phyloP scores from a whole-genome alignment of 148 eudicot genomes.

The Silene uniflora region DNA sequence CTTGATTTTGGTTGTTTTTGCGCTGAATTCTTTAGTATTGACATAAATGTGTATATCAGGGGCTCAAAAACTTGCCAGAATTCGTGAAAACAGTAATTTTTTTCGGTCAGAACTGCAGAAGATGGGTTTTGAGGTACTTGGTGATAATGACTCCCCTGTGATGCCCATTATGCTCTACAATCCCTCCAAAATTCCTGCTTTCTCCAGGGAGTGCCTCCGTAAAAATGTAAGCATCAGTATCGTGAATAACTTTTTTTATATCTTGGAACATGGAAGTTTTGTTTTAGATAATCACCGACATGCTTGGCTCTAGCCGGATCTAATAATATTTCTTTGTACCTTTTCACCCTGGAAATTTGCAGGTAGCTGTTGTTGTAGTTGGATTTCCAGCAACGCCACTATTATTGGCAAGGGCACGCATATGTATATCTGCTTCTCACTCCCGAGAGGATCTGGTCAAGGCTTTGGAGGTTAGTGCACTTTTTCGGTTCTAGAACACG shows the following conservation, averaged over 20 bases:
- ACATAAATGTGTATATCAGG: constrained; percentile 34
- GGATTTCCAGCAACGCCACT: constrained; percentile 97
- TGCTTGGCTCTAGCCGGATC: not conserved
- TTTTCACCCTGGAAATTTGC: constrained; percentile 4
- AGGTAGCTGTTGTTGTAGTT: constrained; percentile 87
- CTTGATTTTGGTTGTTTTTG: not conserved
- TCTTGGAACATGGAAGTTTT: not conserved
- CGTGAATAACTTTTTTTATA: not conserved
- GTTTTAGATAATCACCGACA: not conserved
- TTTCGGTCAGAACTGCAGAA: constrained; percentile 83
- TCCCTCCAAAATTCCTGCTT: constrained; percentile 88
- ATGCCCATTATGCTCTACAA: constrained; percentile 92
- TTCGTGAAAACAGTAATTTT: constrained; percentile 80
- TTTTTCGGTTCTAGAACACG: not conserved
- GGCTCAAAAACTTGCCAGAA: constrained; percentile 76
- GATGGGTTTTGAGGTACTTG: constrained; percentile 86
- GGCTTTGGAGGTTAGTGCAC: constrained; percentile 65
- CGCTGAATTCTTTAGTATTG: not conserved
- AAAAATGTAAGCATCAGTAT: constrained; percentile 53
- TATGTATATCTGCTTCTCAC: constrained; percentile 93
- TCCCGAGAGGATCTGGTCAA: constrained; percentile 71
- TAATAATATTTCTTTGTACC: not conserved
- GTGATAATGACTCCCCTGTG: constrained; percentile 83
- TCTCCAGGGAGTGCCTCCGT: constrained; percentile 87
- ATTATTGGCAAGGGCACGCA: constrained; percentile 81